A percentile compares a stretch with the other conserved stretches of the same genome.
Conservation (phyloP, 73 alveolate genomes). For the Symbiodinium natans region DNA sequence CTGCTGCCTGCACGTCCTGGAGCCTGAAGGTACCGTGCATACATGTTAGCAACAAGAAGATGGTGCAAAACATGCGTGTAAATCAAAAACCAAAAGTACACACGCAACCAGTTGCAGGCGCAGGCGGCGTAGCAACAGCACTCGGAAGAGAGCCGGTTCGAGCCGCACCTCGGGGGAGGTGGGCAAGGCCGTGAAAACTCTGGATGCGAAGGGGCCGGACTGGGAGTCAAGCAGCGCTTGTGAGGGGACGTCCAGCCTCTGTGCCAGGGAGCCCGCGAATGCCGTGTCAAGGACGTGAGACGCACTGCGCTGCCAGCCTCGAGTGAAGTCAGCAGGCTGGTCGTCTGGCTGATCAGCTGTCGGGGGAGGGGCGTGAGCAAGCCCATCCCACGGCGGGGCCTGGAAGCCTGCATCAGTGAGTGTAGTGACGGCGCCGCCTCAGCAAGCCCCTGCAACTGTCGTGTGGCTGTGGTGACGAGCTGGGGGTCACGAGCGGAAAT, state of each 20-base stretch:
- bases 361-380: neutral
- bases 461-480: neutral
- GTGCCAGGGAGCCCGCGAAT: neutral
- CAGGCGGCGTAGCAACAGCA: constrained; percentile 8
- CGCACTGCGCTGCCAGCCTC: constrained; percentile 2
- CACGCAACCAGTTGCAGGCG: constrained; percentile 18
- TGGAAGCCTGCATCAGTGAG: neutral
- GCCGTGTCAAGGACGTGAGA: neutral
- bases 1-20: no score
- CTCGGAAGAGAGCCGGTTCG: neutral
- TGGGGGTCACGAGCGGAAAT: neutral
- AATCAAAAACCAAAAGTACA: constrained; percentile 22
- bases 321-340: neutral
- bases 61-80: no score
- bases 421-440: neutral
- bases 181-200: neutral
- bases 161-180: constrained; percentile 1
- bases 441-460: neutral
- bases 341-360: neutral
- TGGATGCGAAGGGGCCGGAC: constrained; percentile 21
- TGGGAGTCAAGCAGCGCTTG: constrained; percentile 32
- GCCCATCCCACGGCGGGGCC: constrained; percentile 9
- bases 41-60: no score
- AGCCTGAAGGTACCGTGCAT: no score
- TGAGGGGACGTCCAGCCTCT: neutral